phyloP scores from a whole-genome alignment of 257 asterid species.

The Ligustrum vulgare region DNA sequence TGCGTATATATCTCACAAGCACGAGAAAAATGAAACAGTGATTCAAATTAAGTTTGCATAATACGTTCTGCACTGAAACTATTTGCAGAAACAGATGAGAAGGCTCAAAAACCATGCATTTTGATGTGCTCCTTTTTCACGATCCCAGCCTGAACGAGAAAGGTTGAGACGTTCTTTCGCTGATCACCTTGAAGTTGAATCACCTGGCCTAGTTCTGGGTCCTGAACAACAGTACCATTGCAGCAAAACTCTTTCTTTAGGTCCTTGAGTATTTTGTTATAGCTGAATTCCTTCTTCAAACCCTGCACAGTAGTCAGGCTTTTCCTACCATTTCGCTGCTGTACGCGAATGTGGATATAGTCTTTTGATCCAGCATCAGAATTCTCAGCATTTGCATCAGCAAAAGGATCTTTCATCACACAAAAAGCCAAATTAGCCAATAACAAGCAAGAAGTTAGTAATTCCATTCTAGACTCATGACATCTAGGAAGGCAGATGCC shows the following conservation, averaged over 20 bases:
- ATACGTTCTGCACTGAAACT: not conserved
- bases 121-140: conserved; percentile 56
- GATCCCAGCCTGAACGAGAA: conserved; percentile 56
- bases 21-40: not conserved
- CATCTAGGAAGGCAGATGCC: not conserved
- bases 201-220: conserved; percentile 29
- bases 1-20: not conserved
- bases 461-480: not conserved
- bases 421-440: not conserved
- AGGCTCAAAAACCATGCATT: conserved; percentile 50
- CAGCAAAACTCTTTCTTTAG: conserved; percentile 21
- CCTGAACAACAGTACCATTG: conserved; percentile 27
- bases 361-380: conserved; percentile 59
- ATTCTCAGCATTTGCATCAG: conserved; percentile 58
- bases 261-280: conserved; percentile 31
- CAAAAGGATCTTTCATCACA: conserved; percentile 46
- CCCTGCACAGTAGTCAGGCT: conserved; percentile 57
- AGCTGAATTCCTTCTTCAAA: conserved; percentile 51
- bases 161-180: conserved; percentile 59
- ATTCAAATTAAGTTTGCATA: not conserved
- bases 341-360: conserved; percentile 47
- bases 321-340: conserved; percentile 54
- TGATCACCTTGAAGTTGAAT: conserved; percentile 68
- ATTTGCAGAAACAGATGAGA: not conserved
- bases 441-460: not conserved